These are phyloP conservation scores for Arabidopsis hybrid DNA, from an alignment of 441 rosid species.

Conservation along the genomic window DNA sequence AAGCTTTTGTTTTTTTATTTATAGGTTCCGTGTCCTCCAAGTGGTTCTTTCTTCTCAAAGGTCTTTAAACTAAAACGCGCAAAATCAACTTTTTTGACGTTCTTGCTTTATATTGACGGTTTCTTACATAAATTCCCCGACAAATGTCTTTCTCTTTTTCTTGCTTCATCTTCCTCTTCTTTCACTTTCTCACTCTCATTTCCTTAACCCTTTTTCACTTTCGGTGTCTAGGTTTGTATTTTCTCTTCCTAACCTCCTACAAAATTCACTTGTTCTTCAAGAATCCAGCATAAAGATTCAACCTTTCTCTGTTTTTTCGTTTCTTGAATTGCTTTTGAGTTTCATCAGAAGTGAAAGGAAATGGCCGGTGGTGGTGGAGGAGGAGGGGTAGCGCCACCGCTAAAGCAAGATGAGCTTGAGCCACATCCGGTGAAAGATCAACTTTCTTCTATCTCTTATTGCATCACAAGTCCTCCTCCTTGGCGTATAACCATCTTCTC, in stretches of 20 bases:
- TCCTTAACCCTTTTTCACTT: slow-evolving; percentile 30
- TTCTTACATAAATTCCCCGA: slow-evolving; percentile 34
- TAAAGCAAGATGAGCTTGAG: slow-evolving; percentile 63
- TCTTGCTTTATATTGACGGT: slow-evolving; percentile 21
- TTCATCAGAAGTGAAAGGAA: slow-evolving; percentile 33
- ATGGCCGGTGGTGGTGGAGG: slow-evolving; percentile 62
- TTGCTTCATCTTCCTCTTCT: slow-evolving; percentile 32
- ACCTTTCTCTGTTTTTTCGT: background rate
- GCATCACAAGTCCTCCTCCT: slow-evolving; percentile 80
- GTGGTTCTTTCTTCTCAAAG: slow-evolving; percentile 27
- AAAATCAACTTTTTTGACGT: slow-evolving; percentile 22
- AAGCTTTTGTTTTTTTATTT: background rate
- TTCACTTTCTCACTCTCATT: slow-evolving; percentile 40
- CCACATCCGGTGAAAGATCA: slow-evolving; percentile 76
- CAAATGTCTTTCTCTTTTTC: slow-evolving; percentile 36
- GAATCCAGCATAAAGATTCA: background rate
- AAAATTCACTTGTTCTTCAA: background rate
- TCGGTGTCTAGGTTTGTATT: slow-evolving; percentile 21
- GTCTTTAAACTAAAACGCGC: background rate
- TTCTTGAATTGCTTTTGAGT: background rate
- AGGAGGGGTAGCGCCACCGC: slow-evolving; percentile 56
- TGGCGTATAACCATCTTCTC: slow-evolving; percentile 55
- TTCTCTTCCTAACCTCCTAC: slow-evolving; percentile 4
- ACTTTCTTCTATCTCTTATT: slow-evolving; percentile 61
- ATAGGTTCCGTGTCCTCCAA: slow-evolving; percentile 13